Base-by-base conservation (phyloP, 2,329 filamentous ascomycete species). In the Paraphaeosphaeria minitans region DNA sequence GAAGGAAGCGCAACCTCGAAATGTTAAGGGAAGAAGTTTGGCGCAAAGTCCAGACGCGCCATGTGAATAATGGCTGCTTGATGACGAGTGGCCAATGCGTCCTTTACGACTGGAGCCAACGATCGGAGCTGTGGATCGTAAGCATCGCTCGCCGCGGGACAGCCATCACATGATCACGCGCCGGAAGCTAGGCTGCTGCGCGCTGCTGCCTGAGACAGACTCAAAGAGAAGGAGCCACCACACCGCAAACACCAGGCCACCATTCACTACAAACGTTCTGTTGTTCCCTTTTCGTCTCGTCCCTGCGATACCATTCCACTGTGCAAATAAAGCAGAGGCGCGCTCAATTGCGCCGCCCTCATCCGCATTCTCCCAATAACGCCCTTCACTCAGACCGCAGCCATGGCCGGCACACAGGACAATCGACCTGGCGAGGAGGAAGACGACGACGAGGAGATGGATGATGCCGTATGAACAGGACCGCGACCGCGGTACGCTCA, bases 381-480 rank as follows among this genome's bases (percentile, higher is more conserved):
- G 3, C 41, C 24, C 54, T 48, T 21, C 35, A 4, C 22, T 27
- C 46, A 12, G 29, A 31, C 53, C 48, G 42, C 39, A 59, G 53
- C 29, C 61, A 77, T 77, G 75, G 73, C 72, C 3, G 69, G 73
- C 39, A 49, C 64, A 19, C 69, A 69, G 19, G 66, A 73, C 37
- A 70, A 74, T 48, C 69, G 68, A 4, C 68, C 64, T 43, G 70
- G 68, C 24, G 79, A 82, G 43, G 80, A 84, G 5, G 87, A 90
- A 7, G 89, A 93, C 19, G 89, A 91, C 10, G 89, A 86, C 52
- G 87, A 89, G 47, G 87, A 90, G 64, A 76, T 89, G 59, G 88
- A 90, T 62, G 89, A 92, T 67, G 82, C 81, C 46, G 86, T 89
- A 77, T 67, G 80, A 60, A 21, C 16, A 43, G 19, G 8, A 4